Evolutionary conservation across 176 grass and related monocot species (phyloP), one percentile per base, ranked within the genome.

Genomic region (Cocos nucifera): DNA sequence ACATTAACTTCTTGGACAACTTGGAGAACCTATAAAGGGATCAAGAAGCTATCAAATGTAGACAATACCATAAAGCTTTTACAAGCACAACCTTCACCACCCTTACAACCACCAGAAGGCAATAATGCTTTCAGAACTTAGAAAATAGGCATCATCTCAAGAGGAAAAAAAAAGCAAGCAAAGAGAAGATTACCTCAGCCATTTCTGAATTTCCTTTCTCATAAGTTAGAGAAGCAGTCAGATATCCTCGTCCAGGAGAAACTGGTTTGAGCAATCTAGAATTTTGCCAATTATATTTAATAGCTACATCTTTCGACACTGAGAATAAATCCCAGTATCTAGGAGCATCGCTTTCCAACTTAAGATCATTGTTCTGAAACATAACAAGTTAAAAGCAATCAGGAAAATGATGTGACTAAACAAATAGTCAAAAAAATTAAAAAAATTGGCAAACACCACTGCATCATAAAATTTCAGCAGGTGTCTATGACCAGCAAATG

Each of bases 1-100:
- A 97, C 93, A 69, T 91, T 88, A 79, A 97, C 63, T 78, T 91
- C 78, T 72, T 97, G 93, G 51, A 76, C 69, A 62, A 84, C 73
- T 60, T 82, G 75, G 29, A 97, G 80, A 80, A 83, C 81, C 93
- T 97, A 80, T 18, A 63, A 80, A 72, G 60, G 19, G 55, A 76
- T 69, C 21, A 86, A 54, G 17, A 90, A 82, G 65, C 56, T 49
- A 23, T 22, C 63, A 55, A 67, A 55, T 53, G 10, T 44, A 44
- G 35, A 44, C 10, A 44, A 44, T 44, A 44, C 10, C 10, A 62
- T 54, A 62, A 32, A 21, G 32, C 18, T 48, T 39, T 14, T 29
- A 59, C 39, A 71, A 50, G 2, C 22, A 15, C 68, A 59, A 51
- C 54, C 22, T 71, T 51, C 17, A 27, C 17, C 49, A 26, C 21